Percentiles rank a stretch among this genome's conserved stretches.
Conservation (phyloP, 2,329 filamentous ascomycete genomes). For the Fusarium coicis region DNA sequence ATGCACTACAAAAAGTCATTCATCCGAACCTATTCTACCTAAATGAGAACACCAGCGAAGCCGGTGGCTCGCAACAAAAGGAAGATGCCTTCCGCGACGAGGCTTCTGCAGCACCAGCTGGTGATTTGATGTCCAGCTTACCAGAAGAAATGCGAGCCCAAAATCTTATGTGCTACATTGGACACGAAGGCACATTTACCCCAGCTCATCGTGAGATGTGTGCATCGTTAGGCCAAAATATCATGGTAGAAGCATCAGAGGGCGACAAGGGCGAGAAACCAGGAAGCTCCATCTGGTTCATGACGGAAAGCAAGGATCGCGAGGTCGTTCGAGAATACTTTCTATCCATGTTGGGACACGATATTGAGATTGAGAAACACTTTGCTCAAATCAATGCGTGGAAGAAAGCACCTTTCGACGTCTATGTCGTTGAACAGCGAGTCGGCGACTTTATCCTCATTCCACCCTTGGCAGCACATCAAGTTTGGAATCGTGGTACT, state of each 20-base stretch:
- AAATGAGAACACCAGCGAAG: conserved; percentile 75
- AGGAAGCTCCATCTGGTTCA: conserved; percentile 97
- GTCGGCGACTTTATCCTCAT: conserved; percentile 94
- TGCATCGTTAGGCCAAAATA: conserved; percentile 93
- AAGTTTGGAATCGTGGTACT: conserved; percentile 98
- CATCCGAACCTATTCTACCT: conserved; percentile 89
- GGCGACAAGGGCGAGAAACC: conserved; percentile 78
- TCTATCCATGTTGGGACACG: conserved; percentile 90
- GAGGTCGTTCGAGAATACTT: conserved; percentile 94
- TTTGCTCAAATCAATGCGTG: conserved; percentile 96
- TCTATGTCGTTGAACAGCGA: conserved; percentile 91
- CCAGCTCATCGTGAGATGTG: conserved; percentile 98
- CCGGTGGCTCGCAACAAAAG: conserved; percentile 48
- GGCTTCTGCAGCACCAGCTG: conserved; percentile 75
- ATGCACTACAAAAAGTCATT: conserved; percentile 80
- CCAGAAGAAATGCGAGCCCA: conserved; percentile 89
- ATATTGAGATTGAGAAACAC: conserved; percentile 96
- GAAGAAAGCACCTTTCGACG: conserved; percentile 93
- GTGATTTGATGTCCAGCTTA: conserved; percentile 94
- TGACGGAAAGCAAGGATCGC: conserved; percentile 95
- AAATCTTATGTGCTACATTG: conserved; percentile 98
- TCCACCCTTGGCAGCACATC: conserved; percentile 91
- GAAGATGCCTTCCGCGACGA: conserved; percentile 59
- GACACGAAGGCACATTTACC: conserved; percentile 96
- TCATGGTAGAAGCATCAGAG: conserved; percentile 93